Evolutionary conservation across 305 asterid genomes (phyloP).

Genomic region (Fraxinus ornus): DNA sequence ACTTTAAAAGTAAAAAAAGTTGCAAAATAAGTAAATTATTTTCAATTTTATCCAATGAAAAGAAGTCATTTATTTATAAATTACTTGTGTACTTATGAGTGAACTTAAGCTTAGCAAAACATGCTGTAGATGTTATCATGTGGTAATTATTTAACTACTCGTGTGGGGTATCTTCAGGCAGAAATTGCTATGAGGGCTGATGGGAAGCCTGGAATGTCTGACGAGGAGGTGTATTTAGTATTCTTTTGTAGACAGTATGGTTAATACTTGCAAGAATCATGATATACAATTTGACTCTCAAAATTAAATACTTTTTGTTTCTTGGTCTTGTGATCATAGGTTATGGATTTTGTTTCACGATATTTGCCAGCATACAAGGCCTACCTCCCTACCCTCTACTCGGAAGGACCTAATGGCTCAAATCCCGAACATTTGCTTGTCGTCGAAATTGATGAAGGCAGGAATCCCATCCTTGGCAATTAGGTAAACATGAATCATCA

Average conservation of each 20-base stretch:
- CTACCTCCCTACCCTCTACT: slow-evolving; percentile 84
- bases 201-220: slow-evolving; percentile 82
- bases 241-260: neutral
- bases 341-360: slow-evolving; percentile 82
- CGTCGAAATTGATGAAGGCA: slow-evolving; percentile 80
- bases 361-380: slow-evolving; percentile 95
- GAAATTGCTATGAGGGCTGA: slow-evolving; percentile 90
- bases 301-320: neutral
- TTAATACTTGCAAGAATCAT: neutral
- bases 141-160: slow-evolving; percentile 19
- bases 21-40: neutral
- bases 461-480: slow-evolving; percentile 82
- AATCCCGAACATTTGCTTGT: slow-evolving; percentile 67
- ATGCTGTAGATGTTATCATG: neutral
- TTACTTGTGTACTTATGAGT: neutral
- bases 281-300: neutral
- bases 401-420: slow-evolving; percentile 90
- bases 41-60: neutral
- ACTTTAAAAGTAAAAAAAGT: neutral
- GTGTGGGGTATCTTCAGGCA: slow-evolving; percentile 49
- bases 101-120: neutral
- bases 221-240: slow-evolving; percentile 64
- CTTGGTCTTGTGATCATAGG: slow-evolving; percentile 41
- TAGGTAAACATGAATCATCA: slow-evolving; percentile 33
- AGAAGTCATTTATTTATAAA: neutral